A percentile compares a stretch with the other conserved stretches of the same genome.
phyloP scores from a whole-genome alignment of 2,329 filamentous ascomycete species.

The Parascedosporium putredinis region DNA sequence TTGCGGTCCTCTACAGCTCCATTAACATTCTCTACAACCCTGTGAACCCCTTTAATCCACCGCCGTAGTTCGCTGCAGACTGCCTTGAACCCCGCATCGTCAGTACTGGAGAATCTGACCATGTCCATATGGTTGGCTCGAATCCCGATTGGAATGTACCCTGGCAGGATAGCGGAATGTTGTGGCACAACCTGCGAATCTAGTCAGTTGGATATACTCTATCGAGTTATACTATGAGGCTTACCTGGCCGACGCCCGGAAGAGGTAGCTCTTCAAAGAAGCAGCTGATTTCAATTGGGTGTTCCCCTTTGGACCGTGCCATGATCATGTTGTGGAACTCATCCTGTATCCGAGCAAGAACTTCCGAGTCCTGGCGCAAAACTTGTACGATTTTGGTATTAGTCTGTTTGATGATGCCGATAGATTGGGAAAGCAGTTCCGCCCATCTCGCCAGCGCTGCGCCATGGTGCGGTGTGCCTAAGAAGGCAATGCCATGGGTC shows the following conservation, averaged over 20 bases:
- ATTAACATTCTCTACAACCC: no score
- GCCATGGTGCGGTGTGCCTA: constrained; percentile 3
- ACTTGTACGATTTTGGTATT: not conserved
- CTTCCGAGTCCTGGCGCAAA: not conserved
- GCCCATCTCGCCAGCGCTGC: not conserved
- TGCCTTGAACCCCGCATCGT: not conserved
- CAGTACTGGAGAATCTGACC: not conserved
- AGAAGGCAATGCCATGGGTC: not conserved
- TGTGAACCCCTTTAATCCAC: not conserved
- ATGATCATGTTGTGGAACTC: not conserved
- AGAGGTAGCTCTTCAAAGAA: constrained; percentile 13
- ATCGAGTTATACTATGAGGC: constrained; percentile 8
- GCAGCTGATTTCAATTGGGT: not conserved
- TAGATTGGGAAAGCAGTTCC: not conserved
- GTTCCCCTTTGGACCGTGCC: not conserved
- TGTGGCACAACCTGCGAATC: constrained; percentile 17
- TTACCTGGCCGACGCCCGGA: constrained; percentile 15
- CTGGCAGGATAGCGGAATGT: not conserved
- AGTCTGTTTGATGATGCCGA: not conserved
- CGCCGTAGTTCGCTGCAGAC: not conserved
- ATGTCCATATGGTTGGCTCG: not conserved
- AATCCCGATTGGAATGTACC: not conserved
- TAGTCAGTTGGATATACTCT: not conserved
- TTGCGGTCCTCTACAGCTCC: no score
- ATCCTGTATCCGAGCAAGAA: constrained; percentile 13